Conservation (phyloP, 768 basidiomycete species). For the Leccinum obscurum region DNA sequence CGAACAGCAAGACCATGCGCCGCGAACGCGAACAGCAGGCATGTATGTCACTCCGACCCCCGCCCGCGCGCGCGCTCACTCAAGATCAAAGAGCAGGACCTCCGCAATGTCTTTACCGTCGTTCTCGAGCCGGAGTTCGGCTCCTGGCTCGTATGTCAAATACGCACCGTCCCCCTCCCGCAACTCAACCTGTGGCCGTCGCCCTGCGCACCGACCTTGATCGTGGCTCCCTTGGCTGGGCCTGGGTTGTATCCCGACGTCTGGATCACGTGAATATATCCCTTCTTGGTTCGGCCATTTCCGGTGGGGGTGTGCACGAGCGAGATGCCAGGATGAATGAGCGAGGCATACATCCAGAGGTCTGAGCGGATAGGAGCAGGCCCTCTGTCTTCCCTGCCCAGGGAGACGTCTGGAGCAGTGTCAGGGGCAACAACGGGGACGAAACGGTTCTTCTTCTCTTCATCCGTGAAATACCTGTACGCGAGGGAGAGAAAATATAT, state of each 20-base stretch:
- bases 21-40: not conserved
- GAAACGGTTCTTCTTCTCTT: conserved; percentile 74
- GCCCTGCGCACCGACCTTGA: conserved; percentile 50
- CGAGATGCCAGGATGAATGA: conserved; percentile 59
- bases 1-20: not conserved
- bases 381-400: conserved; percentile 65
- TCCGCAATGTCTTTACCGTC: conserved; percentile 67
- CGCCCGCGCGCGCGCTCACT: conserved; percentile 31
- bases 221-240: conserved; percentile 52
- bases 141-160: conserved; percentile 44
- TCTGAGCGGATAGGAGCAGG: conserved; percentile 80
- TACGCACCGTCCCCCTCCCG: conserved; percentile 91
- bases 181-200: conserved; percentile 50
- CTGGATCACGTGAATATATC: conserved; percentile 86
- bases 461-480: conserved; percentile 71
- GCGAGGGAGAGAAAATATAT: not conserved
- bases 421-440: conserved; percentile 77
- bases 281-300: conserved; percentile 50
- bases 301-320: conserved; percentile 50
- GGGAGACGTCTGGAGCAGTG: conserved; percentile 53
- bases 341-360: conserved; percentile 70
- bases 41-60: not conserved
- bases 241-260: conserved; percentile 75
- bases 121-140: conserved; percentile 53
- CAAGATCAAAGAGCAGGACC: conserved; percentile 79